phyloP scores from a whole-genome alignment of 208 protist species.

The Wallacemonas rigidus region DNA sequence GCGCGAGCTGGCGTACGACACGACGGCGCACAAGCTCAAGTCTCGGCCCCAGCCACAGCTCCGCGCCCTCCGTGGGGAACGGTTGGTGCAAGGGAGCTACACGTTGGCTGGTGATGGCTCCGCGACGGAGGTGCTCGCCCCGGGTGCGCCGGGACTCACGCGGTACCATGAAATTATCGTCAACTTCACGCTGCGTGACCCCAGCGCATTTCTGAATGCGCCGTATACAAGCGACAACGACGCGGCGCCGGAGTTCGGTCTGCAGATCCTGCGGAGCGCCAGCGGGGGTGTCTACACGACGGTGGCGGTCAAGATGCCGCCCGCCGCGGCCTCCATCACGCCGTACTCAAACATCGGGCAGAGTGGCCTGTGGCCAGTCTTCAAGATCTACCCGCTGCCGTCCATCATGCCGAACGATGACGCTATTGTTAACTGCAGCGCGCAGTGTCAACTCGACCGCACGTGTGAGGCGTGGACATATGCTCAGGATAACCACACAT shows the following conservation, averaged over 20 bases:
- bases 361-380: conserved; percentile 18
- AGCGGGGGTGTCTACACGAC: conserved; percentile 25
- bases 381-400: conserved; percentile 30
- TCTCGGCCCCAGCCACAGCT: conserved; percentile 37
- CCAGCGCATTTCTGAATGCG: conserved; percentile 20
- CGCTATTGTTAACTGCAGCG: conserved; percentile 28
- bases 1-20: conserved; percentile 47
- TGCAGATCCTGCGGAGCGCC: conserved; percentile 31
- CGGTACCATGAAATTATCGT: conserved; percentile 48
- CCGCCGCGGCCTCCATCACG: conserved; percentile 8
- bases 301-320: conserved; percentile 44
- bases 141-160: conserved; percentile 23
- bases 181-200: conserved; percentile 34
- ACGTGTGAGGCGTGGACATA: conserved; percentile 46
- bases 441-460: conserved; percentile 35
- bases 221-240: conserved; percentile 21
- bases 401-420: background rate
- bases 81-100: conserved; percentile 10
- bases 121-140: conserved; percentile 15
- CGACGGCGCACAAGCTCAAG: conserved; percentile 38
- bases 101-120: conserved; percentile 8
- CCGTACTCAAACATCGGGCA: conserved; percentile 24
- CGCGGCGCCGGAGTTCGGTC: conserved; percentile 37
- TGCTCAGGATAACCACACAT: conserved; percentile 17
- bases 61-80: conserved; percentile 28